Evolutionary conservation across 2,329 filamentous ascomycete genomes (phyloP), one percentile per base, ranked within the genome.

Genomic region (Elsinoe perseae): DNA sequence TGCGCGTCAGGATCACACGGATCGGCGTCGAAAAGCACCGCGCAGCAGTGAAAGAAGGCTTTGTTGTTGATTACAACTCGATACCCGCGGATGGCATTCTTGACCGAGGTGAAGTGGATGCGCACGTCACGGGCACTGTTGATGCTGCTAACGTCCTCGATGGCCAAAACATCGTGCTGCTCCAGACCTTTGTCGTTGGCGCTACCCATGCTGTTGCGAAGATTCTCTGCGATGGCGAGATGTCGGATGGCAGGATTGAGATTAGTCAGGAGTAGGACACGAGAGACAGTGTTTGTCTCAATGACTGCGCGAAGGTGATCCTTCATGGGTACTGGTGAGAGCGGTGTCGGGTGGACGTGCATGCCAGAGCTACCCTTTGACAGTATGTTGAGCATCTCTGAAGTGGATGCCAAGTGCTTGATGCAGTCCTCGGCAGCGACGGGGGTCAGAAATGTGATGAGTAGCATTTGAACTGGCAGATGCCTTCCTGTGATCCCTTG

Each of bases 31-130:
- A 56, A 56, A 5, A 14, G 5, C 3, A 23, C 27, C n/a, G 7
- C 7, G 40, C 40, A 56, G 23, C 40, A 6, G 9, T 18, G 12
- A 16, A 56, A 32, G 8, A 32, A 34, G 6, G 9, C 2, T 16
- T 10, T 16, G 2, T 18, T 48, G 12, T 18, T 18, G n/a, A 30
- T 36, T 14, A 32, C 20, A 14, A 12, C 27, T 6, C 20, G 27
- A 27, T 32, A 46, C 3, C 16, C 38, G 25, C 53, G 53, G 7
- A 56, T 23, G 18, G 53, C 53, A 27, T 56, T 56, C 42, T 36
- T 56, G 53, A 48, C 20, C 1, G 53, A 56, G 28, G 34, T 56
- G 25, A 44, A 46, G 53, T 56, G 53, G 20, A 56, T 25, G 12
- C 21, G 28, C 8, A 56, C 18, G 9, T 42, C 40, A 9, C 36